Evolutionary conservation across 495 filamentous ascomycete genomes (phyloP).

Genomic region (Aspergillus cristatus): DNA sequence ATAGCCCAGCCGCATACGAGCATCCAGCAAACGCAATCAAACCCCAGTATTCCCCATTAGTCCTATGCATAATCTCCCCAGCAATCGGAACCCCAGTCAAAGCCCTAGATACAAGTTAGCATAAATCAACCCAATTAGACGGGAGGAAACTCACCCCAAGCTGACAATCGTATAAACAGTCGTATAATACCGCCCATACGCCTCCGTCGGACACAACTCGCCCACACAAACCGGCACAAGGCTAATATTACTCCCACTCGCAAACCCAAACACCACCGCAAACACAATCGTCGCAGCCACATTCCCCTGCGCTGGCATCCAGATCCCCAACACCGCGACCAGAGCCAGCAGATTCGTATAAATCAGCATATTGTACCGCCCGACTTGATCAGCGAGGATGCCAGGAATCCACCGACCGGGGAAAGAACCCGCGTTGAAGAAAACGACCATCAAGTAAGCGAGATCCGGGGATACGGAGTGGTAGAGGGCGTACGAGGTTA

Average conservation of each 20-base stretch:
- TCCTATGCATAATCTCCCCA: slow-evolving; percentile 36
- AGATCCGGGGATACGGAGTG: slow-evolving; percentile 28
- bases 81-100: slow-evolving; percentile 76
- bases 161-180: slow-evolving; percentile 53
- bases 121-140: slow-evolving; percentile 9
- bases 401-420: slow-evolving; percentile 45
- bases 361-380: slow-evolving; percentile 57
- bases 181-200: slow-evolving; percentile 57
- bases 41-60: slow-evolving; percentile 29
- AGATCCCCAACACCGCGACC: slow-evolving; percentile 39
- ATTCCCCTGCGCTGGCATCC: slow-evolving; percentile 43
- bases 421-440: slow-evolving; percentile 41
- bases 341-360: slow-evolving; percentile 38
- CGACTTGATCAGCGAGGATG: slow-evolving; percentile 55
- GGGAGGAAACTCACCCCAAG: slow-evolving; percentile 42
- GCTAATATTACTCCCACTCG: slow-evolving; percentile 48
- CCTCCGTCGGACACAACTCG: slow-evolving; percentile 44
- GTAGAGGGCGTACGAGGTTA: slow-evolving; percentile 32
- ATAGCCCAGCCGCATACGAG: slow-evolving; percentile 38
- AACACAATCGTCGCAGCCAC: slow-evolving; percentile 44
- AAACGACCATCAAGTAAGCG: slow-evolving; percentile 48
- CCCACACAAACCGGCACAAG: slow-evolving; percentile 52
- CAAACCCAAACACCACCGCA: slow-evolving; percentile 49
- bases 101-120: slow-evolving; percentile 12
- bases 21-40: slow-evolving; percentile 44